A percentile compares a stretch with the other conserved stretches of the same genome.
These are phyloP conservation scores for Mycosphaerella sp. DNA, from an alignment of 2,329 filamentous ascomycete species.

Conservation along the genomic window DNA sequence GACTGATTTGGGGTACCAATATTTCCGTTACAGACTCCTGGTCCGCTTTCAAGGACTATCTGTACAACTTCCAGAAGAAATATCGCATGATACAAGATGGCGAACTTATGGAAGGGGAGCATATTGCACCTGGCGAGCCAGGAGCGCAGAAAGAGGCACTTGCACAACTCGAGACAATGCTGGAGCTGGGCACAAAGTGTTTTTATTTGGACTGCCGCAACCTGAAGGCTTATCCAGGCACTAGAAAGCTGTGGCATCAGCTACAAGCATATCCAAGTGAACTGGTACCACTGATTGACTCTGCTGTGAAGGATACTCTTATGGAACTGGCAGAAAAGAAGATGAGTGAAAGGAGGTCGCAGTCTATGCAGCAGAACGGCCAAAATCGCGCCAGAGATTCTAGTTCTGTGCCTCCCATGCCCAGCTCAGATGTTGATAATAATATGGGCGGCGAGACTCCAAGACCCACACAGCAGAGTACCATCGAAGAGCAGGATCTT, in stretches of 20 bases:
- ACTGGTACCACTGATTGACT: conserved; percentile 95
- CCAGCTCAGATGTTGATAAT: conserved; percentile 64
- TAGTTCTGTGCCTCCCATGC: conserved; percentile 70
- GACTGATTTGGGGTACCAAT: conserved; percentile 95
- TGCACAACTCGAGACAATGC: conserved; percentile 81
- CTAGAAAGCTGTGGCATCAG: conserved; percentile 91
- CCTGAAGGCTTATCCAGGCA: conserved; percentile 85
- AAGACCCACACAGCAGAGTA: conserved; percentile 33
- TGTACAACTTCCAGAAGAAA: conserved; percentile 85
- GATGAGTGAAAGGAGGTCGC: conserved; percentile 56
- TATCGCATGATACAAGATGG: conserved; percentile 90
- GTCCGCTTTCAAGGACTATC: conserved; percentile 80
- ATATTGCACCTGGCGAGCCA: conserved; percentile 57
- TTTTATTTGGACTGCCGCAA: conserved; percentile 86
- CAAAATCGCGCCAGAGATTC: conserved; percentile 36
- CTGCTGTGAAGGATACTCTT: conserved; percentile 87
- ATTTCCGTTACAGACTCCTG: conserved; percentile 89
- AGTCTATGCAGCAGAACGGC: conserved; percentile 26
- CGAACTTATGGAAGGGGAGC: conserved; percentile 65
- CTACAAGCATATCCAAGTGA: conserved; percentile 90
- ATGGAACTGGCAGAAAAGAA: conserved; percentile 78
- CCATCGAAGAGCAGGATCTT: conserved; percentile 55
- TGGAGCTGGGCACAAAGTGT: conserved; percentile 73
- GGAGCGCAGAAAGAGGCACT: conserved; percentile 74
- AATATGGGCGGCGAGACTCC: conserved; percentile 31